Evolutionary conservation across 345 rosid species (phyloP), one percentile per base, ranked within the genome.

Genomic region (Pugionium cornutum): DNA sequence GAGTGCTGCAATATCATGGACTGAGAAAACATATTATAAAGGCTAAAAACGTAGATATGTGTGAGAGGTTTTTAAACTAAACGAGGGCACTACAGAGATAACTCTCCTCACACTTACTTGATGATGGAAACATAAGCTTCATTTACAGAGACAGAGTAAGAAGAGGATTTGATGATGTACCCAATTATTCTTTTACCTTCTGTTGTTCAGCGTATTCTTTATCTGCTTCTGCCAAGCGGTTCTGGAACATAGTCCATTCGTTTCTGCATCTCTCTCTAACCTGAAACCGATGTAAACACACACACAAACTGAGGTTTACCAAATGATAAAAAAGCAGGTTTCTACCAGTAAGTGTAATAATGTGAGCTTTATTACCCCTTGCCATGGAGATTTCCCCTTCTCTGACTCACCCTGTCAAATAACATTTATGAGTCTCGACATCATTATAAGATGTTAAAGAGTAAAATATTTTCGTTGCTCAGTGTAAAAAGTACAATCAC

Each of bases 221-320:
- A 65, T 92, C 98, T 27, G 98, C 98, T 50, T 59, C 60, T 7
- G 80, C 64, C 0, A 92, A 81, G 0, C 98, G 96, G 10, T 78
- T 69, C 81, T 79, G 88, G 80, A 89, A 92, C 58, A 89, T 47
- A 1, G 85, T 58, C 98, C 98, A 92, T 76, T 92, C 98, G 2
- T 65, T 73, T 80, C 80, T 75, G 83, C 97, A 89, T 72, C 98
- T 76, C 45, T 71, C 82, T 77, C 90, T 83, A 33, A 92, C 96
- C 98, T 92, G 86, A 42, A 40, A 76, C 36, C 28, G 10, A 0
- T 7, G 3, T 11, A 44, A 26, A 57, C 27, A 62, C 45, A 70
- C 41, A 62, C 26, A 35, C 41, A 36, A 53, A 58, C 46, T 73
- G 33, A 73, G 55, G 32, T 53, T 67, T 7, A 39, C 34, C 40